Evolutionary conservation across 2,329 filamentous ascomycete genomes (phyloP).

Genomic region (Fusarium falciforme): DNA sequence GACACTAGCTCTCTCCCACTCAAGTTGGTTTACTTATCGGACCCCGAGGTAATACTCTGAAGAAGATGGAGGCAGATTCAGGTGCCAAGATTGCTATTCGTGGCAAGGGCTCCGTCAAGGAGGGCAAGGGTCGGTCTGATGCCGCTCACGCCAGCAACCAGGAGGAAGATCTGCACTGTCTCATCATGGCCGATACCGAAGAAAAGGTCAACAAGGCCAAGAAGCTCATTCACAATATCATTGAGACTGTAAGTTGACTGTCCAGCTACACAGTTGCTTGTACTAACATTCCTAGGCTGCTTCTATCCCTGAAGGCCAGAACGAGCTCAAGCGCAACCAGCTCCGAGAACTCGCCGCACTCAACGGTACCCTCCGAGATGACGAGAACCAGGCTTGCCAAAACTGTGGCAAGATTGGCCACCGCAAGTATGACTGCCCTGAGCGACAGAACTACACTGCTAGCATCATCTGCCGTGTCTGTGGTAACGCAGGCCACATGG

Average conservation of each 20-base stretch:
- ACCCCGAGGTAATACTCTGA: slow-evolving; percentile 98
- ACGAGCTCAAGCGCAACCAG: slow-evolving; percentile 98
- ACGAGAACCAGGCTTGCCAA: slow-evolving; percentile 99
- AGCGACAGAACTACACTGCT: slow-evolving; percentile 98
- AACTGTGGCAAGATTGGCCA: slow-evolving; percentile 99
- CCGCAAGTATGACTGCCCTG: slow-evolving; percentile 97
- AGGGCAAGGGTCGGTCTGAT: slow-evolving; percentile 98
- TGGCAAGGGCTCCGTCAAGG: slow-evolving; percentile 99
- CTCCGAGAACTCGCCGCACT: slow-evolving; percentile 96
- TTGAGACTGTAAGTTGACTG: slow-evolving; percentile 83
- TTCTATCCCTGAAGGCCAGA: slow-evolving; percentile 97
- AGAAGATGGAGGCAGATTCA: slow-evolving; percentile 99
- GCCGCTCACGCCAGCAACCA: slow-evolving; percentile 99
- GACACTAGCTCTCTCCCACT: slow-evolving; percentile 89
- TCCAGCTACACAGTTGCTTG: background rate
- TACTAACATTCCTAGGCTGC: slow-evolving; percentile 75
- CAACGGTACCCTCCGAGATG: slow-evolving; percentile 98
- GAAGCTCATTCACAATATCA: slow-evolving; percentile 97
- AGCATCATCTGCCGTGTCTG: slow-evolving; percentile 99
- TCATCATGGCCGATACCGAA: slow-evolving; percentile 99
- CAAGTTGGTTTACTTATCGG: slow-evolving; percentile 99
- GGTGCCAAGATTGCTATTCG: slow-evolving; percentile 99
- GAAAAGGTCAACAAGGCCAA: slow-evolving; percentile 99
- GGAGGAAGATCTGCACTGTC: slow-evolving; percentile 97
- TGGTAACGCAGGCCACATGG: slow-evolving; percentile 98